A percentile compares a stretch with the other conserved stretches of the same genome.
phyloP scores from a whole-genome alignment of 116 monocot genomes.

The Phalaenopsis hybrid region DNA sequence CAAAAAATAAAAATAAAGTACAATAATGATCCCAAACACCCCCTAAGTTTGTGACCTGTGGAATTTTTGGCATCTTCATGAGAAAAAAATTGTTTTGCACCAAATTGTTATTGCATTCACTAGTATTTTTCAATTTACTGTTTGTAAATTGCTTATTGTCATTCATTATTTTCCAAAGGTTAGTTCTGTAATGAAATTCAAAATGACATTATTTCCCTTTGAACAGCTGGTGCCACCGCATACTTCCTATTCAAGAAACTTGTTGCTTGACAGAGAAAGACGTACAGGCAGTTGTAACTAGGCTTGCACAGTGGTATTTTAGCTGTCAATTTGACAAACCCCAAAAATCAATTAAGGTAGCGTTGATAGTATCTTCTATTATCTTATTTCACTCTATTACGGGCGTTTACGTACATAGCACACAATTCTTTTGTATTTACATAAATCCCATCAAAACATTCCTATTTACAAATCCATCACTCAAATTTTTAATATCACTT shows the following conservation, averaged over 20 bases:
- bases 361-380: neutral
- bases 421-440: too few species aligned
- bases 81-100: neutral
- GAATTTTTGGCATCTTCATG: neutral
- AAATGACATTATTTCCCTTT: slow-evolving; percentile 6
- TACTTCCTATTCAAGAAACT: slow-evolving; percentile 95
- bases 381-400: neutral
- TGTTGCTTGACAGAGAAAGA: slow-evolving; percentile 63
- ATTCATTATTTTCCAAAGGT: neutral
- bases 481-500: too few species aligned
- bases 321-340: slow-evolving; percentile 20
- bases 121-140: neutral
- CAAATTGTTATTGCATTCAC: neutral
- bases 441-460: too few species aligned
- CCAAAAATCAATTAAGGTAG: slow-evolving; percentile 50
- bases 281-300: slow-evolving; percentile 49
- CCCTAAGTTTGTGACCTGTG: neutral
- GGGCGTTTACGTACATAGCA: too few species aligned
- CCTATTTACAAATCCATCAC: too few species aligned
- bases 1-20: too few species aligned
- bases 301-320: slow-evolving; percentile 48
- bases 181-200: neutral
- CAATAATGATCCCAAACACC: too few species aligned
- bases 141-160: neutral
- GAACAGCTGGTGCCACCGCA: slow-evolving; percentile 94